Conservation (phyloP, 1,139 yeast species). For the Yamadazyma trypodendri region DNA sequence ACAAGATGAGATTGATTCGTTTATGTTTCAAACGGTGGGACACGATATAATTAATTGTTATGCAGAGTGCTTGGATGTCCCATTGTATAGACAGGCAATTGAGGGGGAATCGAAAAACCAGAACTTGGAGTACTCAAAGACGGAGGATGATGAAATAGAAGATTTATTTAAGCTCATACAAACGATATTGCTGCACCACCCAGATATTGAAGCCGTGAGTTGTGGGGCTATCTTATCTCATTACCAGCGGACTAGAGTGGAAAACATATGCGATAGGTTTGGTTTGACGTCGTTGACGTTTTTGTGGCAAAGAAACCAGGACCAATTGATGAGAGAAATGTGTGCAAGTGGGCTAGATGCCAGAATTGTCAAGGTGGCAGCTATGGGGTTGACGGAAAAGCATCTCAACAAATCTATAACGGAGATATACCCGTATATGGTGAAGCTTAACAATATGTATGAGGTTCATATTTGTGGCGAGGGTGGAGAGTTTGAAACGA, state of each 20-base stretch:
- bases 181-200: slow-evolving; percentile 51
- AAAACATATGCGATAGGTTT: slow-evolving; percentile 77
- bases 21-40: slow-evolving; percentile 99
- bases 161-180: slow-evolving; percentile 59
- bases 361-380: slow-evolving; percentile 87
- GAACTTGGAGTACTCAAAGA: slow-evolving; percentile 62
- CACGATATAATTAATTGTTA: slow-evolving; percentile 72
- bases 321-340: slow-evolving; percentile 80
- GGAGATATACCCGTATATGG: slow-evolving; percentile 59
- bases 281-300: slow-evolving; percentile 70
- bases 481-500: slow-evolving; percentile 95
- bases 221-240: slow-evolving; percentile 95
- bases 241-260: slow-evolving; percentile 91
- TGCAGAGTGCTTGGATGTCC: slow-evolving; percentile 70
- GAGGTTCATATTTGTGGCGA: slow-evolving; percentile 96
- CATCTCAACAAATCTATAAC: slow-evolving; percentile 71
- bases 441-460: slow-evolving; percentile 57
- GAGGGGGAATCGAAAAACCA: slow-evolving; percentile 63
- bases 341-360: slow-evolving; percentile 74
- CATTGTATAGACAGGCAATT: slow-evolving; percentile 73
- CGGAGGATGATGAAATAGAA: slow-evolving; percentile 81
- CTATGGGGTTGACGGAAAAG: slow-evolving; percentile 66
- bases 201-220: slow-evolving; percentile 81
- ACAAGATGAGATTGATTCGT: slow-evolving; percentile 78
- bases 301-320: slow-evolving; percentile 88